Percentiles rank a stretch among this genome's conserved stretches.
Evolutionary conservation across 2,329 filamentous ascomycete genomes (phyloP).

Genomic region (Penicillium sp.): DNA sequence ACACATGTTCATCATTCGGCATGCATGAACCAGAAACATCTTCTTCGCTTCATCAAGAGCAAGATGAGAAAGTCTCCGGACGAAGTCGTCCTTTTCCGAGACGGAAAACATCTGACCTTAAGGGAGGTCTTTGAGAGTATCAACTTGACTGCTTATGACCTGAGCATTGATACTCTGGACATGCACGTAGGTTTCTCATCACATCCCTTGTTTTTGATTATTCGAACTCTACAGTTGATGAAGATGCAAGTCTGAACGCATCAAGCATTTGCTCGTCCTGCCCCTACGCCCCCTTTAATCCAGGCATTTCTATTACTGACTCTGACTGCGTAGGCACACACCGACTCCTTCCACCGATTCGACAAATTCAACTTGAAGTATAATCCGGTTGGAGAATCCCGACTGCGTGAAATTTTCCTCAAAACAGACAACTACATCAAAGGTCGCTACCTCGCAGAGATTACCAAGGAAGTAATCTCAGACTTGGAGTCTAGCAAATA

Average conservation of each 20-base stretch:
- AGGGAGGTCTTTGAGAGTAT: constrained; percentile 94
- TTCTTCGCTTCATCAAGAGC: constrained; percentile 96
- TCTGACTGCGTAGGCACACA: constrained; percentile 59
- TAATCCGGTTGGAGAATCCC: constrained; percentile 91
- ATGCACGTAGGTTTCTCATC: constrained; percentile 67
- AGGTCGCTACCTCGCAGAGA: constrained; percentile 89
- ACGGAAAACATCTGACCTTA: constrained; percentile 83
- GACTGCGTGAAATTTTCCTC: constrained; percentile 91
- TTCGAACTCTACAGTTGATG: neutral
- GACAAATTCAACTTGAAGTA: constrained; percentile 99
- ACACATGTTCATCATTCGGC: constrained; percentile 98
- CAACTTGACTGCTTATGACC: constrained; percentile 90
- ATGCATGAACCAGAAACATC: constrained; percentile 99
- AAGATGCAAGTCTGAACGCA: neutral
- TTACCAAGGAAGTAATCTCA: constrained; percentile 93
- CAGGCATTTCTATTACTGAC: neutral
- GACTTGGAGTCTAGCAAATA: constrained; percentile 98
- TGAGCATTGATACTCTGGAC: constrained; percentile 95
- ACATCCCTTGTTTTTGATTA: neutral
- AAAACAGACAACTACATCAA: constrained; percentile 98
- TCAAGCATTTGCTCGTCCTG: neutral
- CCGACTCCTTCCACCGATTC: constrained; percentile 95
- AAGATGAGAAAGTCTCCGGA: constrained; percentile 99
- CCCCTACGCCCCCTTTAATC: neutral
- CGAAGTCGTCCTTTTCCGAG: constrained; percentile 83